These are phyloP conservation scores for Grammothele lineata DNA, from an alignment of 768 basidiomycete species.

Conservation along the genomic window DNA sequence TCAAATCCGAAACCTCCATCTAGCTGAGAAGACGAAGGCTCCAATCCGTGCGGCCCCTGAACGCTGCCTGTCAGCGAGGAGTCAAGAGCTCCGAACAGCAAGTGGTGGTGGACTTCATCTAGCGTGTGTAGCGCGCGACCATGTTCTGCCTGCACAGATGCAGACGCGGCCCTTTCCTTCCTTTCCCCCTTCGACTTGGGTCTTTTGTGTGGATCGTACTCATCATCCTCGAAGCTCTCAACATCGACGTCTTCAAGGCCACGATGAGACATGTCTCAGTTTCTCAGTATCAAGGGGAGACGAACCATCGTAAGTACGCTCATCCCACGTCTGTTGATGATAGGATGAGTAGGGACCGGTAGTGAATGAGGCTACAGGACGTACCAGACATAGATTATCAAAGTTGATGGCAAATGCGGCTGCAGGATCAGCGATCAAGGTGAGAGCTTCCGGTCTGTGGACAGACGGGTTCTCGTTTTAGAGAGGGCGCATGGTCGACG, in stretches of 20 bases:
- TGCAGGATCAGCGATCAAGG: slow-evolving; percentile 43
- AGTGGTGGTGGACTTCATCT: slow-evolving; percentile 64
- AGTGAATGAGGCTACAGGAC: slow-evolving; percentile 17
- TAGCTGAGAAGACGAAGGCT: slow-evolving; percentile 53
- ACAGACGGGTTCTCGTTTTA: not conserved
- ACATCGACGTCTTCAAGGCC: not conserved
- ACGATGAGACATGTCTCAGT: not conserved
- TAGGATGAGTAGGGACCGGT: not conserved
- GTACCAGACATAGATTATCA: slow-evolving; percentile 59
- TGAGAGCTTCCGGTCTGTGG: slow-evolving; percentile 31
- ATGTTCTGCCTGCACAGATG: slow-evolving; percentile 7
- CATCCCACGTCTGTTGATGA: not conserved
- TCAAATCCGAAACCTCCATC: slow-evolving; percentile 40
- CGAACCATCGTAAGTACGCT: slow-evolving; percentile 1
- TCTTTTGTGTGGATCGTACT: slow-evolving; percentile 41
- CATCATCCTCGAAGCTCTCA: slow-evolving; percentile 40
- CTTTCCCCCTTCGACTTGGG: slow-evolving; percentile 18
- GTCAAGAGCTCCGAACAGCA: slow-evolving; percentile 65
- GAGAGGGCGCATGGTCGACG: too few species aligned
- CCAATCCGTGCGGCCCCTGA: slow-evolving; percentile 25
- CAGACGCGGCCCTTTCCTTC: slow-evolving; percentile 25
- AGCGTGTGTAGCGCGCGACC: slow-evolving; percentile 46
- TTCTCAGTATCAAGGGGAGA: too few species aligned
- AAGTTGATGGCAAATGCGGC: slow-evolving; percentile 52
- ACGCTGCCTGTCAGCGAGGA: slow-evolving; percentile 44